These are phyloP conservation scores for Trichoderma guizhouense DNA, from an alignment of 2,329 filamentous ascomycete species.

Conservation along the genomic window DNA sequence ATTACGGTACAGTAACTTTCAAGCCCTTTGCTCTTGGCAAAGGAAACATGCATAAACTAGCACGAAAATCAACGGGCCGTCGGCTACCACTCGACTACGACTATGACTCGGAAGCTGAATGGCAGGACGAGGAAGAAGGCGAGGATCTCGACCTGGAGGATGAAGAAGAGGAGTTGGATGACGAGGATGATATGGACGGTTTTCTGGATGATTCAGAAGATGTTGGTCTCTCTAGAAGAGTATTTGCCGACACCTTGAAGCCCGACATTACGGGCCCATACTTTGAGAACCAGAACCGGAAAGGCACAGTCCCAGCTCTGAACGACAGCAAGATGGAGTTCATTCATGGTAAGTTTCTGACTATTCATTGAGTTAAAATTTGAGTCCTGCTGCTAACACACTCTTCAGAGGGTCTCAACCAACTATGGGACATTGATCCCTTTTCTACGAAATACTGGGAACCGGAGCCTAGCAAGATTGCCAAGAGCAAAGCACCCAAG, in stretches of 20 bases:
- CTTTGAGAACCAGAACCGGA: slow-evolving; percentile 64
- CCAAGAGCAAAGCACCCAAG: slow-evolving; percentile 10
- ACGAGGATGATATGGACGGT: slow-evolving; percentile 82
- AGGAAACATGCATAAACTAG: slow-evolving; percentile 48
- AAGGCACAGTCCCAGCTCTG: slow-evolving; percentile 47
- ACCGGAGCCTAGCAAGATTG: slow-evolving; percentile 30
- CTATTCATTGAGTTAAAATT: too few species aligned
- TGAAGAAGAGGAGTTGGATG: slow-evolving; percentile 65
- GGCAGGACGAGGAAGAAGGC: slow-evolving; percentile 70
- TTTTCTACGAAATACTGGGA: slow-evolving; percentile 82
- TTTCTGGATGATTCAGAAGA: slow-evolving; percentile 89
- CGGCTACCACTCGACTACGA: slow-evolving; percentile 71
- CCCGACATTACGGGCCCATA: slow-evolving; percentile 77
- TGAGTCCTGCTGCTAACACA: slow-evolving; percentile 20
- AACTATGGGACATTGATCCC: slow-evolving; percentile 67
- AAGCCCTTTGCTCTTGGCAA: slow-evolving; percentile 45
- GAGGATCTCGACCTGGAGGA: slow-evolving; percentile 68
- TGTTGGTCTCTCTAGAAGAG: slow-evolving; percentile 50
- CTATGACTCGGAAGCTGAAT: slow-evolving; percentile 83
- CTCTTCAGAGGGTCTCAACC: slow-evolving; percentile 44
- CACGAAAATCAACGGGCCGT: slow-evolving; percentile 51
- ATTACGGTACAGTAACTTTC: slow-evolving; percentile 69
- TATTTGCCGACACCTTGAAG: slow-evolving; percentile 66
- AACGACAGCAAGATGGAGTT: slow-evolving; percentile 70
- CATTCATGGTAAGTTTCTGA: slow-evolving; percentile 56